Percentiles rank a stretch among this genome's conserved stretches.
Evolutionary conservation across 306 rosid species (phyloP).

Genomic region (Vigna angularis): DNA sequence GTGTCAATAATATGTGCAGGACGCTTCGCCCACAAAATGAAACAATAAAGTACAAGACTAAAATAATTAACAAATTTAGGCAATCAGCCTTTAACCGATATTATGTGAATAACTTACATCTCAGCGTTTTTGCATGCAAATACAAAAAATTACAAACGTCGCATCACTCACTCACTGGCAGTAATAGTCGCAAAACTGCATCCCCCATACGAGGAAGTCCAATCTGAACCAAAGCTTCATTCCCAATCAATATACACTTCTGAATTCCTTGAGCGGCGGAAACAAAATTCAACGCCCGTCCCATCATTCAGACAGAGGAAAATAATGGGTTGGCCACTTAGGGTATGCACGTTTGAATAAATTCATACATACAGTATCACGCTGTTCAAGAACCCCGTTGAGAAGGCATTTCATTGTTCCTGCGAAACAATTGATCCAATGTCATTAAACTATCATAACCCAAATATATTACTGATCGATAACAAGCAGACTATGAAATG

Average conservation of each 20-base stretch:
- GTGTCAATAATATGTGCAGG: neutral
- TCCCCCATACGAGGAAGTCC: conserved; percentile 43
- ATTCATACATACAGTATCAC: conserved; percentile 87
- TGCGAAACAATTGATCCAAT: conserved; percentile 31
- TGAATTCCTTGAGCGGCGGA: conserved; percentile 34
- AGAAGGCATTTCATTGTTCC: conserved; percentile 89
- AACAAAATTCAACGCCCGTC: conserved; percentile 40
- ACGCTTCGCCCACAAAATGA: too few relatives aligned
- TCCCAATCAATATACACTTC: conserved; percentile 63
- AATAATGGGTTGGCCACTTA: conserved; percentile 72
- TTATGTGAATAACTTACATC: neutral
- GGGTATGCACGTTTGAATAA: conserved; percentile 91
- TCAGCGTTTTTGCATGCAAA: conserved; percentile 19
- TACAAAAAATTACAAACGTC: neutral
- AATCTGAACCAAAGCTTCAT: conserved; percentile 94
- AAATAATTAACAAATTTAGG: neutral
- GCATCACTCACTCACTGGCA: conserved; percentile 3
- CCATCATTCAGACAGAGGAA: conserved; percentile 62
- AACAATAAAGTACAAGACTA: neutral
- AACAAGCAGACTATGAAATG: too few relatives aligned
- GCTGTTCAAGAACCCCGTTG: conserved; percentile 82
- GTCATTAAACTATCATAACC: too few relatives aligned
- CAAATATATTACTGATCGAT: too few relatives aligned
- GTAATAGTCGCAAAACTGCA: conserved; percentile 36
- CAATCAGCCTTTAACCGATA: neutral